phyloP scores from a whole-genome alignment of 2,329 filamentous ascomycete species.

The Xylariaceae sp. region DNA sequence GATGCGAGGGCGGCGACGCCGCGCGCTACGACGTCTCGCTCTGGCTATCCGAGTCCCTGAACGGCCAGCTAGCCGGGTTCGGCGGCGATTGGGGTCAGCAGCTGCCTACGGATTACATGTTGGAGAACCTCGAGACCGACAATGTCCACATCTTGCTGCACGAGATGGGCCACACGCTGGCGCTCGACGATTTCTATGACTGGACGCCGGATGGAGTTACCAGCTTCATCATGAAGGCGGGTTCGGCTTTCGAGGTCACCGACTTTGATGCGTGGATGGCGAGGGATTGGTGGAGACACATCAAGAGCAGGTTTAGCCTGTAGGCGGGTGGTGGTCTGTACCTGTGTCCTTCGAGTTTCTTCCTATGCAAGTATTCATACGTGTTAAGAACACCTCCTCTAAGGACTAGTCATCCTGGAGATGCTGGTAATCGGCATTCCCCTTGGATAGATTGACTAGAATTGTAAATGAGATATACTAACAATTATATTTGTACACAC shows the following conservation, averaged over 20 bases:
- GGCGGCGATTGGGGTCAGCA: constrained; percentile 6
- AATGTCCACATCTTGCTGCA: constrained; percentile 50
- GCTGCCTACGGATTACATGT: constrained; percentile 43
- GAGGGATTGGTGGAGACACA: constrained; percentile 46
- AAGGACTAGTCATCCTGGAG: too few relatives aligned
- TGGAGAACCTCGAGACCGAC: constrained; percentile 40
- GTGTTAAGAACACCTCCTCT: too few relatives aligned
- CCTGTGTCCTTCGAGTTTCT: too few relatives aligned
- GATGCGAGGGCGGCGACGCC: constrained; percentile 4
- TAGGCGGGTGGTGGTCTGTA: not conserved
- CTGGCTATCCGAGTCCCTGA: constrained; percentile 3
- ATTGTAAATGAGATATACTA: too few relatives aligned
- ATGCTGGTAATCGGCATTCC: too few relatives aligned
- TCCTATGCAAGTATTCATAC: too few relatives aligned
- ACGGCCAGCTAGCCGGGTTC: not conserved
- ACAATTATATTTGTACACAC: too few relatives aligned
- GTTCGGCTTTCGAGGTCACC: constrained; percentile 45
- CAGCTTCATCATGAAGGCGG: constrained; percentile 51
- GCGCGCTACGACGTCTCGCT: constrained; percentile 7
- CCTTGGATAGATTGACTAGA: too few relatives aligned
- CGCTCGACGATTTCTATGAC: constrained; percentile 45
- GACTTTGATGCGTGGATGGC: constrained; percentile 55
- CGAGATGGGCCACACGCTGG: constrained; percentile 49
- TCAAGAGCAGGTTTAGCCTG: not conserved
- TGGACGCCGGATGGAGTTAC: constrained; percentile 46